A percentile compares a stretch with the other conserved stretches of the same genome.
Conservation (phyloP, 164 flowering plant species). For the Paratinospora sagittata region DNA sequence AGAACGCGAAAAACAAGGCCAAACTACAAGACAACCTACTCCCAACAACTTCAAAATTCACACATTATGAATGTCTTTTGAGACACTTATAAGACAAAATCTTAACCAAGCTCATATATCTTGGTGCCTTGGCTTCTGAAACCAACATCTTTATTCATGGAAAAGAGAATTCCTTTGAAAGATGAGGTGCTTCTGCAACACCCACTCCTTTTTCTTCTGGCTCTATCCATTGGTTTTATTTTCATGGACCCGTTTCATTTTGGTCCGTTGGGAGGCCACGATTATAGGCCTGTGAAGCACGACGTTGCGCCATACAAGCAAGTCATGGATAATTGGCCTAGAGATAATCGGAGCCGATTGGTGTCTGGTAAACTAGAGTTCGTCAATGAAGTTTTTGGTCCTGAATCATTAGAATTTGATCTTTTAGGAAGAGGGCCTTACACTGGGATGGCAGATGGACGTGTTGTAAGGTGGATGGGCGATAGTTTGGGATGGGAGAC, state of each 20-base stretch:
- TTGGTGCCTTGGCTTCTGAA: too few species aligned
- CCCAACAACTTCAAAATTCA: slow-evolving; percentile 14
- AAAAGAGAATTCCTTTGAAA: too few species aligned
- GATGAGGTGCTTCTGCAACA: too few species aligned
- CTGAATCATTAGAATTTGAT: too few species aligned
- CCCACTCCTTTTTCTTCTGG: too few species aligned
- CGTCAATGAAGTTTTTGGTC: too few species aligned
- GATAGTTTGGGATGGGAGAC: slow-evolving; percentile 64
- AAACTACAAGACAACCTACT: slow-evolving; percentile 19
- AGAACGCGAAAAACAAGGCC: slow-evolving; percentile 18
- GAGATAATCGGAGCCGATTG: too few species aligned
- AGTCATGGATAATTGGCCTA: slow-evolving; percentile 83
- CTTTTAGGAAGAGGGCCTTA: slow-evolving; percentile 97
- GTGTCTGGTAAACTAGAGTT: too few species aligned
- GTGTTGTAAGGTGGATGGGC: slow-evolving; percentile 96
- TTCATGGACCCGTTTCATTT: too few species aligned
- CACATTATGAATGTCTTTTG: slow-evolving; percentile 11
- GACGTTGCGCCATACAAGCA: slow-evolving; percentile 65
- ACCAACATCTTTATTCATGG: too few species aligned
- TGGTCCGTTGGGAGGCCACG: slow-evolving; percentile 58
- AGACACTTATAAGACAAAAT: slow-evolving; percentile 4
- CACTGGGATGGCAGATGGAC: slow-evolving; percentile 87
- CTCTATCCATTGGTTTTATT: too few species aligned
- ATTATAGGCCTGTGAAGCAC: slow-evolving; percentile 76
- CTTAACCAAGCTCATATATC: not conserved